Percentiles rank a stretch among this genome's conserved stretches.
Conservation (phyloP, 768 basidiomycete species). For the Mycena pura region DNA sequence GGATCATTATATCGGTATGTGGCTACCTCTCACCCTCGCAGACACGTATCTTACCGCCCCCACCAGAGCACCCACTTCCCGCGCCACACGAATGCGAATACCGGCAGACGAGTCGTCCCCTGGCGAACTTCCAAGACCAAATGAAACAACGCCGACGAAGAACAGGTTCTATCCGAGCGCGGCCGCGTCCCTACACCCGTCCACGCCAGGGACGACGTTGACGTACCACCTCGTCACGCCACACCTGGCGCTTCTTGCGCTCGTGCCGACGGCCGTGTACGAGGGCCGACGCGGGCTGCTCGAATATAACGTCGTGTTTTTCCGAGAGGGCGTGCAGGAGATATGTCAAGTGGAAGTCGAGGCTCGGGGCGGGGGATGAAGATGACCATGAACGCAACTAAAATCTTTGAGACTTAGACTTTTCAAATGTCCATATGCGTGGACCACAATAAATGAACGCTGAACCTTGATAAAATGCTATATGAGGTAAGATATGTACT, state of each 20-base stretch:
- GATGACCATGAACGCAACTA: background rate
- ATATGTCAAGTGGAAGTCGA: conserved; percentile 81
- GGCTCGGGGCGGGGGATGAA: conserved; percentile 42
- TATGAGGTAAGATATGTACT: no score
- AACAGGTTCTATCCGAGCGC: conserved; percentile 74
- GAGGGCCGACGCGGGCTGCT: conserved; percentile 77
- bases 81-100: conserved; percentile 35
- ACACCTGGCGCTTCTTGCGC: conserved; percentile 71
- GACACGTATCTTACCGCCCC: conserved; percentile 35
- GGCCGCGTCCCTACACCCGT: conserved; percentile 64
- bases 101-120: conserved; percentile 21
- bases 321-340: conserved; percentile 83
- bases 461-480: no score
- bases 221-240: conserved; percentile 84
- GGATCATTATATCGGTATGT: conserved; percentile 82
- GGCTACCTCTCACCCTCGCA: background rate
- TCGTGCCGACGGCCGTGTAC: conserved; percentile 76
- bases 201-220: conserved; percentile 73
- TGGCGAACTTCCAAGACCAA: no score
- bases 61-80: conserved; percentile 40
- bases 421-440: no score
- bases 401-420: no score
- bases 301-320: conserved; percentile 88
- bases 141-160: conserved; percentile 39
- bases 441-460: no score